phyloP scores from a whole-genome alignment of 2,329 filamentous ascomycete species.

The Grosmannia penicillata region DNA sequence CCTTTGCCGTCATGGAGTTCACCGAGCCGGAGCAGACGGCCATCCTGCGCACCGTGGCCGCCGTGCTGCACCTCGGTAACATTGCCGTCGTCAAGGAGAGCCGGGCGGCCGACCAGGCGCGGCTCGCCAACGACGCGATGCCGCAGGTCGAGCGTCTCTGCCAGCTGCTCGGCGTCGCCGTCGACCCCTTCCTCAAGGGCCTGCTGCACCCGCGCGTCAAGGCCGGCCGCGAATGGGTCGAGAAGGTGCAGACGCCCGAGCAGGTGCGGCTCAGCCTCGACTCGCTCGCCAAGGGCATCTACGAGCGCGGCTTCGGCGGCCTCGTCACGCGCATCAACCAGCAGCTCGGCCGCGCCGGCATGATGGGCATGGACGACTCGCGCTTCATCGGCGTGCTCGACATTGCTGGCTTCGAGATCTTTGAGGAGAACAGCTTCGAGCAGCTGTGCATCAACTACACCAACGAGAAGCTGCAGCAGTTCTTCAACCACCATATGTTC shows the following conservation, averaged over 20 bases:
- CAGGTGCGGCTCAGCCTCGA: constrained; percentile 85
- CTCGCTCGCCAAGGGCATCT: constrained; percentile 90
- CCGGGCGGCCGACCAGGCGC: constrained; percentile 77
- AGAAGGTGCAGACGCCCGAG: constrained; percentile 94
- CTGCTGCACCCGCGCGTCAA: constrained; percentile 88
- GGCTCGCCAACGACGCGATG: constrained; percentile 61
- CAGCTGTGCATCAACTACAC: constrained; percentile 99
- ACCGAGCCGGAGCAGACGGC: constrained; percentile 67
- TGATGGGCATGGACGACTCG: constrained; percentile 71
- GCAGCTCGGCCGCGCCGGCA: constrained; percentile 75
- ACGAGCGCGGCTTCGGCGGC: constrained; percentile 89
- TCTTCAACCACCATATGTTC: constrained; percentile 99
- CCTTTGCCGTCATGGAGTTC: constrained; percentile 90
- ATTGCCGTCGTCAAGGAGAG: constrained; percentile 83
- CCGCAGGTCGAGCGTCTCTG: constrained; percentile 67
- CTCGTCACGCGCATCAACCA: constrained; percentile 83
- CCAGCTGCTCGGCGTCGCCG: constrained; percentile 65
- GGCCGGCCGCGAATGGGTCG: constrained; percentile 93
- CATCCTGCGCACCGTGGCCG: constrained; percentile 77
- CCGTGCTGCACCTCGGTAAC: constrained; percentile 87
- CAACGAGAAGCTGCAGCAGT: constrained; percentile 97
- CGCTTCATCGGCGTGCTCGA: constrained; percentile 96
- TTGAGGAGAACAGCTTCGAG: constrained; percentile 96
- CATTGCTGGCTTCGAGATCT: constrained; percentile 98
- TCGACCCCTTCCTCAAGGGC: constrained; percentile 76